phyloP scores from a whole-genome alignment of 139 green algal species.

The Chlorella sp. region DNA sequence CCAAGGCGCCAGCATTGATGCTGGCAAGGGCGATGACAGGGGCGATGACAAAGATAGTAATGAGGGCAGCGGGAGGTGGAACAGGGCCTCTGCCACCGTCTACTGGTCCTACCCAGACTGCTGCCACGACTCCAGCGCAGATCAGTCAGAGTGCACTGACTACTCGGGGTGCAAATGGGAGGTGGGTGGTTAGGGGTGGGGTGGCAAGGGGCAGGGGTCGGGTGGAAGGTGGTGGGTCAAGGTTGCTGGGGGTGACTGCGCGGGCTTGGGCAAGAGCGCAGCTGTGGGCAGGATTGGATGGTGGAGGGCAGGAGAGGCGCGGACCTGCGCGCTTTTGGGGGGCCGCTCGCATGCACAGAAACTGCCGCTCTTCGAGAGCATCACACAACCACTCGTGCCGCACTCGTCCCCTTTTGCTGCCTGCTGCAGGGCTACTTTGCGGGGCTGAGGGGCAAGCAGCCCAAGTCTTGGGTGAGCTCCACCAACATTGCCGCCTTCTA shows the following conservation, averaged over 20 bases:
- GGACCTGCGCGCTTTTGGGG: too few relatives aligned
- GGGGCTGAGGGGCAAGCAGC: background rate
- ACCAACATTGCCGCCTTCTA: conserved; percentile 12
- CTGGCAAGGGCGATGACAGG: too few relatives aligned
- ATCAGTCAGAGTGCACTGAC: background rate
- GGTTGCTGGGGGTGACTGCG: background rate
- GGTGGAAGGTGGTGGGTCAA: background rate
- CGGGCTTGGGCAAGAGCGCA: background rate
- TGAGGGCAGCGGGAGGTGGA: background rate
- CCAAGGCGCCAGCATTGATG: too few relatives aligned
- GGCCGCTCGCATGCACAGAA: too few relatives aligned
- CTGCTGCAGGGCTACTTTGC: conserved; percentile 12
- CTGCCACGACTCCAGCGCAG: background rate
- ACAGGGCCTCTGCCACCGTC: background rate
- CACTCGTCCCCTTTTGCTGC: background rate
- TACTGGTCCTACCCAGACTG: conserved; percentile 3
- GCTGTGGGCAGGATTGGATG: too few relatives aligned
- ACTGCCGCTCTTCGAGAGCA: background rate
- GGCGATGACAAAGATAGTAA: too few relatives aligned
- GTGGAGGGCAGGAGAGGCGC: too few relatives aligned
- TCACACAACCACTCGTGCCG: background rate
- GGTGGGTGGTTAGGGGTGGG: background rate
- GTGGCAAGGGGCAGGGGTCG: background rate
- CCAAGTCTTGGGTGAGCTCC: conserved; percentile 3
- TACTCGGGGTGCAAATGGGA: background rate